These are phyloP conservation scores for Barnettozyma sucrosica DNA, from an alignment of 805 yeast genomes.

Conservation along the genomic window DNA sequence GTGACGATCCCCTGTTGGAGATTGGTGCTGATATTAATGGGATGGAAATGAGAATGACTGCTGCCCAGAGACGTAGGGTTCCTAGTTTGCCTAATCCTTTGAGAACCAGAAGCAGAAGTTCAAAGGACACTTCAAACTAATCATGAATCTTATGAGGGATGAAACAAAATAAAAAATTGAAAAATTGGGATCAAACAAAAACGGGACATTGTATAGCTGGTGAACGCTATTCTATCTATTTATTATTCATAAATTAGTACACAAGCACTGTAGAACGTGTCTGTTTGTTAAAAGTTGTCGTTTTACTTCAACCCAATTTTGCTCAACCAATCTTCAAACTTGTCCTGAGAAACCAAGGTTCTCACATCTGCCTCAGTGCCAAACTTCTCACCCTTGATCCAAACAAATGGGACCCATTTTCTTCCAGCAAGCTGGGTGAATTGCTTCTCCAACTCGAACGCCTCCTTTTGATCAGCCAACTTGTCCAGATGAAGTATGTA, in stretches of 20 bases:
- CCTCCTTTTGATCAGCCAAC: slow-evolving; percentile 40
- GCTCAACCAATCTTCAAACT: slow-evolving; percentile 21
- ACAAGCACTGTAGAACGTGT: no score
- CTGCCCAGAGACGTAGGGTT: slow-evolving; percentile 24
- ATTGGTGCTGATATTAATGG: neutral
- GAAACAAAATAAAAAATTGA: no score
- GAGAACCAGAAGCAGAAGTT: slow-evolving; percentile 25
- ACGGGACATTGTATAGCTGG: neutral
- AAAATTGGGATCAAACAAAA: neutral
- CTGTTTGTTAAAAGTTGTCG: no score
- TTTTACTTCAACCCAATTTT: slow-evolving; percentile 15
- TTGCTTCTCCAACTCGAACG: slow-evolving; percentile 45
- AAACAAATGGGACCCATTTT: slow-evolving; percentile 67
- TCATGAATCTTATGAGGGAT: neutral
- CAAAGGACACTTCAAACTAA: slow-evolving; percentile 22
- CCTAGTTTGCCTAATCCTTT: slow-evolving; percentile 25
- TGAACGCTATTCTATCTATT: neutral
- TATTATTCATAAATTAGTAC: neutral
- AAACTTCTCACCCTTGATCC: slow-evolving; percentile 50
- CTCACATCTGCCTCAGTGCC: slow-evolving; percentile 51
- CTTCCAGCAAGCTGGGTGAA: slow-evolving; percentile 53
- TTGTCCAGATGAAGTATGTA: slow-evolving; percentile 58
- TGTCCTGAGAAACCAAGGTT: slow-evolving; percentile 19
- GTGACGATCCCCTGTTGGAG: neutral
- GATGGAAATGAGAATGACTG: slow-evolving; percentile 11